These are phyloP conservation scores for Phytophthora pini DNA, from an alignment of 352 stramenopile species.

Conservation along the genomic window DNA sequence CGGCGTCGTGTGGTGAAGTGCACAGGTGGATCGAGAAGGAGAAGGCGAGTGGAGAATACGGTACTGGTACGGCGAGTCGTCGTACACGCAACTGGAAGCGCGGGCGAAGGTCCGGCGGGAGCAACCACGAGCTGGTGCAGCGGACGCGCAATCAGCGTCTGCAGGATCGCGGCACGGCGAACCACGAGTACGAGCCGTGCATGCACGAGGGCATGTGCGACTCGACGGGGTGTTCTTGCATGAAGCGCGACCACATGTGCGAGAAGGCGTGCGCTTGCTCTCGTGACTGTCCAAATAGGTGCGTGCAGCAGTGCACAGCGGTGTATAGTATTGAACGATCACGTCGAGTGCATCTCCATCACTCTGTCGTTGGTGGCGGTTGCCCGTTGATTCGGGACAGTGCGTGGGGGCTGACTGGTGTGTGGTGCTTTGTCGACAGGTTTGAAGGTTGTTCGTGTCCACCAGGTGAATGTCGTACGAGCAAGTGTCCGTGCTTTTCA, in stretches of 20 bases:
- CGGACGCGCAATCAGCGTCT: conserved; percentile 68
- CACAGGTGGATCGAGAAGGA: conserved; percentile 53
- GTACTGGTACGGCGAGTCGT: conserved; percentile 11
- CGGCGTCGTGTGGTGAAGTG: conserved; percentile 49
- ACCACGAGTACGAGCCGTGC: conserved; percentile 81
- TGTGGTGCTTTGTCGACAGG: conserved; percentile 19
- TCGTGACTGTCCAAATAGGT: conserved; percentile 54
- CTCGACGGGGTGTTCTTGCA: conserved; percentile 65
- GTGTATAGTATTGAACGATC: no score
- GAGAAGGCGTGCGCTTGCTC: conserved; percentile 54
- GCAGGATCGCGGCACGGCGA: conserved; percentile 58
- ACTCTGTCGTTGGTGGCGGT: background rate
- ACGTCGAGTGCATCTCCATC: background rate
- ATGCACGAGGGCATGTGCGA: conserved; percentile 73
- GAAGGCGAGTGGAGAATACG: conserved; percentile 16
- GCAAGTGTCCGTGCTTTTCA: conserved; percentile 55
- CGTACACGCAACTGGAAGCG: conserved; percentile 53
- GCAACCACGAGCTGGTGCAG: conserved; percentile 67
- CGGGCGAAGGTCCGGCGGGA: conserved; percentile 38
- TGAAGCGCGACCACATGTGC: conserved; percentile 56
- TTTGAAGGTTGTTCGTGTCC: conserved; percentile 63
- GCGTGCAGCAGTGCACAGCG: conserved; percentile 1
- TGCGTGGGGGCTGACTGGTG: background rate
- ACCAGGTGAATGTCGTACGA: conserved; percentile 51
- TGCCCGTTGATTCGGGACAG: background rate